Evolutionary conservation across 2,329 filamentous ascomycete genomes (phyloP), one percentile per base, ranked within the genome.

Genomic region (Apiospora pterosperma): DNA sequence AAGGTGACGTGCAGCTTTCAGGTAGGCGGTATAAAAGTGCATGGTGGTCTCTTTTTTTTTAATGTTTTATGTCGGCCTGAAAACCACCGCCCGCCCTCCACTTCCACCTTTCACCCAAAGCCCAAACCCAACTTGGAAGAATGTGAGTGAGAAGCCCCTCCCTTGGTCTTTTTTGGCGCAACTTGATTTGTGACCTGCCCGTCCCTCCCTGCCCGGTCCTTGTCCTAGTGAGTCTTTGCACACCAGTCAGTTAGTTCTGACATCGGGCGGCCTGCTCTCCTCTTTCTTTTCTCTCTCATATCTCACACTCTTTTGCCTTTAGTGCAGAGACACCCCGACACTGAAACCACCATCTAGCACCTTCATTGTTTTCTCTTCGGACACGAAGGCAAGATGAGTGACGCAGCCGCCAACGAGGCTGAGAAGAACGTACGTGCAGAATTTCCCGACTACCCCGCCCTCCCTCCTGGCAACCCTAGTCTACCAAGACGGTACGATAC

Each of bases 381-480:
- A 31, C 36, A 55, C 25, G 48, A 34, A 55, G 28, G 48, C 60
- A 94, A 82, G 75, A 97, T 97, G 93, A 94, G 91, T 84, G 90
- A 93, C 82, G 84, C 90, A 76, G 89, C 92, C 82, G 88, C 88
- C 79, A 94, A 90, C 83, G 96, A 98, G 82, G 95, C 95, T 73
- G 96, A 99, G 88, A 98, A 98, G 88, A 99, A 98, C 81, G 86
- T 88, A 76, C 80, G 84, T 82, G 61, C 58, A 36, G 36, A 60
- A 39, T 60, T 60, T 60, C 58, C 36, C 34, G 36, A 39, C 36
- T 39, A 60, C 58, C 58, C 58, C 58, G 58, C 58, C 58, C 28
- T 59, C 12, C n/a, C 36, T 16, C 58, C n/a, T 44, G 48, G 48
- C 48, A 55, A 52, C 48, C 48, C 48, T 55, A 34, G 48, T 31